Conservation (phyloP, 2,329 filamentous ascomycete genomes). For the Beauveria sp. region DNA sequence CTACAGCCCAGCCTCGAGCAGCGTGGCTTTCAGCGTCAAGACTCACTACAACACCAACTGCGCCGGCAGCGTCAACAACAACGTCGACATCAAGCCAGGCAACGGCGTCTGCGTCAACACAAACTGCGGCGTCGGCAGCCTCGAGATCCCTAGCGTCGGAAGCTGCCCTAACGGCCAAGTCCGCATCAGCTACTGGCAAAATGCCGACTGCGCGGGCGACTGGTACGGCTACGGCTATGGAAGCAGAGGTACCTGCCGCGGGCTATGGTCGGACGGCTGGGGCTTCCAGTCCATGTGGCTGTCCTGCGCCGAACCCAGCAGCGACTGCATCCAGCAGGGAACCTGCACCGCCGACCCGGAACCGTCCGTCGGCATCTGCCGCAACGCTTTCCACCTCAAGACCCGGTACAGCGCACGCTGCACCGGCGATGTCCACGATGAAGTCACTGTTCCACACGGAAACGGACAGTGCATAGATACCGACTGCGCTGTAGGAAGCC, state of each 20-base stretch:
- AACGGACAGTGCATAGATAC: too few species aligned
- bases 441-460: too few species aligned
- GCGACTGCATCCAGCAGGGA: conserved; percentile 2
- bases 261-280: conserved; percentile 2
- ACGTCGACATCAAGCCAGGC: background rate
- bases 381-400: background rate
- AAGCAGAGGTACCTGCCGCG: conserved; percentile 1
- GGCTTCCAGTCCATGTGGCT: conserved; percentile 2
- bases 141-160: background rate
- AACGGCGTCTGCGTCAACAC: conserved; percentile 4
- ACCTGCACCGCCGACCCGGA: background rate
- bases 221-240: conserved; percentile 10
- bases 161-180: conserved; percentile 7
- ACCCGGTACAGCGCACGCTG: conserved; percentile 2
- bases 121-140: conserved; percentile 1
- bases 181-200: conserved; percentile 8
- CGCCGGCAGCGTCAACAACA: background rate
- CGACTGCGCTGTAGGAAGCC: too few species aligned
- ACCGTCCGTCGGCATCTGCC: background rate
- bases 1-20: background rate
- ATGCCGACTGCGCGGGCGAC: background rate
- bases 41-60: background rate
- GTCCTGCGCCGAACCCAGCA: background rate
- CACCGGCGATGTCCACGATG: background rate
- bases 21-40: background rate